phyloP scores from a whole-genome alignment of 2,329 filamentous ascomycete genomes.

The Fusarium pseudoanthophilum region DNA sequence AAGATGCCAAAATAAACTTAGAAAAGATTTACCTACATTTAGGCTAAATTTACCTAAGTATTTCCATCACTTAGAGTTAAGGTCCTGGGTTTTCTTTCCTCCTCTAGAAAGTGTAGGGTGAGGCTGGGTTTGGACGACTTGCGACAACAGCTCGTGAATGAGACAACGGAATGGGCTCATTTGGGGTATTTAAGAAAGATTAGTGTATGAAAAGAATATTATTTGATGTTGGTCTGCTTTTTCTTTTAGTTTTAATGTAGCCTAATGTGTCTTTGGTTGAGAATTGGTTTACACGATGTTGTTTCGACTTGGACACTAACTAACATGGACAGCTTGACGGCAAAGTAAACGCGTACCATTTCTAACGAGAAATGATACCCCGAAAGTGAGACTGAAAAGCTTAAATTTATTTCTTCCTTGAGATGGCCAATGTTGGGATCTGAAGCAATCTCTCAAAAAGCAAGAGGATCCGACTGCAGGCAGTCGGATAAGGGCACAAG shows the following conservation, averaged over 20 bases:
- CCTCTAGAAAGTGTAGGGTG: not conserved
- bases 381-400: not conserved
- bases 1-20: no score
- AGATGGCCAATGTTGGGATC: no score
- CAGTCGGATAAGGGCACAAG: no score
- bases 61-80: no score
- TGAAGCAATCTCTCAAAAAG: accelerated
- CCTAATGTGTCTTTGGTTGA: not conserved
- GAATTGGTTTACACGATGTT: no score
- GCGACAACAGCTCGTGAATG: not conserved
- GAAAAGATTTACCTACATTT: no score
- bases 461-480: not conserved
- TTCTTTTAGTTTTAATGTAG: accelerated
- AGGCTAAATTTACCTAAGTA: no score
- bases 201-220: accelerated
- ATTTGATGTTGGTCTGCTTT: not conserved
- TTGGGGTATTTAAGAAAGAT: accelerated
- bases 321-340: not conserved
- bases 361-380: not conserved
- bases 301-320: not conserved
- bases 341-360: not conserved
- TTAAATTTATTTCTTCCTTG: accelerated
- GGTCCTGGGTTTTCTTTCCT: no score
- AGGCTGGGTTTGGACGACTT: not conserved
- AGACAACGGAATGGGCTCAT: accelerated